Evolutionary conservation across 2,329 filamentous ascomycete genomes (phyloP).

Genomic region (Rhynchosporium graminicola): DNA sequence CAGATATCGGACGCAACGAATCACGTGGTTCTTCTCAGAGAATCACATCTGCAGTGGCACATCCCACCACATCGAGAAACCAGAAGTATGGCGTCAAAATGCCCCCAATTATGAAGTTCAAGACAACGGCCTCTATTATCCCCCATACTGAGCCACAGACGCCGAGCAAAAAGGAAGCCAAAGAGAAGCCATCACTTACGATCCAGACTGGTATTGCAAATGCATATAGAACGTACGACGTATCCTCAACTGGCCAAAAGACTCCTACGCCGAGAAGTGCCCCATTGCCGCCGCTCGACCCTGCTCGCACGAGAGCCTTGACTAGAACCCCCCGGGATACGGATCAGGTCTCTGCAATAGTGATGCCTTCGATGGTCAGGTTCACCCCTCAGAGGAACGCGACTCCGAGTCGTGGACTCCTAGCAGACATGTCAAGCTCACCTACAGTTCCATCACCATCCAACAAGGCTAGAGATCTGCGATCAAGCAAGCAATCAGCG

Average conservation of each 20-base stretch:
- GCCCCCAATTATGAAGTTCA: constrained; percentile 9
- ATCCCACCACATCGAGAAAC: background rate
- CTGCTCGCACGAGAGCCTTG: constrained; percentile 10
- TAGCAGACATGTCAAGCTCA: background rate
- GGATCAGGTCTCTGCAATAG: background rate
- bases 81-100: background rate
- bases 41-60: background rate
- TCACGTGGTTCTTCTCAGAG: background rate
- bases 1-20: background rate
- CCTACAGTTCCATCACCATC: background rate
- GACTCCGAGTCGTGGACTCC: background rate
- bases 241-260: constrained; percentile 7
- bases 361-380: constrained; percentile 11
- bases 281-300: constrained; percentile 5
- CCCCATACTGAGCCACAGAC: background rate
- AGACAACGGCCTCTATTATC: background rate
- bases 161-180: background rate
- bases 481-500: background rate
- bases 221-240: constrained; percentile 15
- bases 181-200: constrained; percentile 8
- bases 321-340: constrained; percentile 1
- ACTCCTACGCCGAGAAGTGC: constrained; percentile 19
- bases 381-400: constrained; percentile 2
- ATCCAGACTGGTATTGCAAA: constrained; percentile 15
- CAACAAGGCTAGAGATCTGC: background rate